Evolutionary conservation across 2,329 filamentous ascomycete species (phyloP).

Genomic region (Camillea tinctor): DNA sequence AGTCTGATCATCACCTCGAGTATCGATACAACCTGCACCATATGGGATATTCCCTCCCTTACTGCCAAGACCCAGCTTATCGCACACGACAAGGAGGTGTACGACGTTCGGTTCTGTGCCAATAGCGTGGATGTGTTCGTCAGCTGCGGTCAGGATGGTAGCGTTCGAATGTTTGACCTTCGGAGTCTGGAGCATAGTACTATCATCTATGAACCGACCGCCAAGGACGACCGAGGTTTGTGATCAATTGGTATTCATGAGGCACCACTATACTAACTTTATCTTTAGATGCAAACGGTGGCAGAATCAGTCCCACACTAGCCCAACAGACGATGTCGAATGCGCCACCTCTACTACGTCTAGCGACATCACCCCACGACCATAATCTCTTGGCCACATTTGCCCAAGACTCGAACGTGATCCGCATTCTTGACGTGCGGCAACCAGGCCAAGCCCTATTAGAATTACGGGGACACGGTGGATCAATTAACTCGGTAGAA

Average conservation of each 20-base stretch:
- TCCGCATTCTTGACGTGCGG: slow-evolving; percentile 92
- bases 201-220: slow-evolving; percentile 96
- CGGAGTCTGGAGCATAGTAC: slow-evolving; percentile 96
- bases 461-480: slow-evolving; percentile 85
- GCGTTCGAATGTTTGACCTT: slow-evolving; percentile 97
- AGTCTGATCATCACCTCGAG: slow-evolving; percentile 98
- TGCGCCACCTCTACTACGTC: slow-evolving; percentile 73
- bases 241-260: slow-evolving; percentile 1
- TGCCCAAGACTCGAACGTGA: slow-evolving; percentile 85
- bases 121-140: slow-evolving; percentile 99
- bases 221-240: slow-evolving; percentile 74
- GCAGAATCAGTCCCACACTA: slow-evolving; percentile 70
- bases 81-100: slow-evolving; percentile 98
- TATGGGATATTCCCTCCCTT: slow-evolving; percentile 97
- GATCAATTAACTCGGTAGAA: slow-evolving; percentile 87
- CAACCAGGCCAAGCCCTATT: slow-evolving; percentile 94
- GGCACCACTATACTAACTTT: slow-evolving; percentile 3
- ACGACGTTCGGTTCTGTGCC: slow-evolving; percentile 96
- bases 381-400: slow-evolving; percentile 96
- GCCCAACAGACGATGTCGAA: slow-evolving; percentile 75
- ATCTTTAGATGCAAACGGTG: slow-evolving; percentile 51
- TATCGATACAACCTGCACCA: slow-evolving; percentile 98
- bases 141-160: slow-evolving; percentile 94
- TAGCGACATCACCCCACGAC: slow-evolving; percentile 92
- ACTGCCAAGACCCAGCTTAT: slow-evolving; percentile 98